phyloP scores from a whole-genome alignment of 495 filamentous ascomycete species.

The Poronia punctata region DNA sequence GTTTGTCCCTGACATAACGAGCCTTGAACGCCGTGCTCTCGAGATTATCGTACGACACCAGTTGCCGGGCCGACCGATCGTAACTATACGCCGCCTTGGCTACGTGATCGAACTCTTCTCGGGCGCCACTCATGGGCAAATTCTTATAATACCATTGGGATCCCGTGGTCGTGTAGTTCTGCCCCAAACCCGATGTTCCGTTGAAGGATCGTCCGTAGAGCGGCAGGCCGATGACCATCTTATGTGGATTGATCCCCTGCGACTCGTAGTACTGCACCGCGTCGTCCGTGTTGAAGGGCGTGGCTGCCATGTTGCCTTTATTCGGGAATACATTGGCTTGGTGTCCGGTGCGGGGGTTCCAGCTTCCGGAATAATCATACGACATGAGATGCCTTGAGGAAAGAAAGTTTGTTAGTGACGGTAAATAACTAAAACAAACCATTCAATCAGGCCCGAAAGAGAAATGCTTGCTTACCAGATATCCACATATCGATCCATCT shows the following conservation, averaged over 20 bases:
- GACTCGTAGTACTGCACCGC: slow-evolving; percentile 62
- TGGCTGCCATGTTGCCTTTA: slow-evolving; percentile 37
- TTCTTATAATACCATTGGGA: slow-evolving; percentile 70
- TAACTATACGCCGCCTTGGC: slow-evolving; percentile 64
- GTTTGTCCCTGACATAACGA: slow-evolving; percentile 52
- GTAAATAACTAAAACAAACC: background rate
- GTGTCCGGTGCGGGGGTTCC: slow-evolving; percentile 63
- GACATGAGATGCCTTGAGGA: slow-evolving; percentile 63
- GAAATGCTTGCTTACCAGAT: slow-evolving; percentile 70
- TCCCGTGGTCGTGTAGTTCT: slow-evolving; percentile 60
- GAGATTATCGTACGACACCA: slow-evolving; percentile 74
- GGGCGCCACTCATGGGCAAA: slow-evolving; percentile 42
- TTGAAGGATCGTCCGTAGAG: slow-evolving; percentile 79
- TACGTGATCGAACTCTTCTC: slow-evolving; percentile 40
- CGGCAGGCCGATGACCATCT: slow-evolving; percentile 79
- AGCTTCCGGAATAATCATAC: slow-evolving; percentile 67
- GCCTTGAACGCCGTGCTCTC: slow-evolving; percentile 55
- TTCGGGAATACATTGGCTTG: slow-evolving; percentile 66
- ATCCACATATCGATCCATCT: slow-evolving; percentile 72
- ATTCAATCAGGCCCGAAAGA: slow-evolving; percentile 10
- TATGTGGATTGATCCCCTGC: slow-evolving; percentile 52
- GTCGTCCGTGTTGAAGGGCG: slow-evolving; percentile 62
- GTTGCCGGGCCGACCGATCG: slow-evolving; percentile 46
- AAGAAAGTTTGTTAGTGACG: slow-evolving; percentile 28
- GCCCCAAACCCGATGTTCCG: slow-evolving; percentile 62